Conservation (phyloP, 768 basidiomycete species). For the Termitomyces sp. region DNA sequence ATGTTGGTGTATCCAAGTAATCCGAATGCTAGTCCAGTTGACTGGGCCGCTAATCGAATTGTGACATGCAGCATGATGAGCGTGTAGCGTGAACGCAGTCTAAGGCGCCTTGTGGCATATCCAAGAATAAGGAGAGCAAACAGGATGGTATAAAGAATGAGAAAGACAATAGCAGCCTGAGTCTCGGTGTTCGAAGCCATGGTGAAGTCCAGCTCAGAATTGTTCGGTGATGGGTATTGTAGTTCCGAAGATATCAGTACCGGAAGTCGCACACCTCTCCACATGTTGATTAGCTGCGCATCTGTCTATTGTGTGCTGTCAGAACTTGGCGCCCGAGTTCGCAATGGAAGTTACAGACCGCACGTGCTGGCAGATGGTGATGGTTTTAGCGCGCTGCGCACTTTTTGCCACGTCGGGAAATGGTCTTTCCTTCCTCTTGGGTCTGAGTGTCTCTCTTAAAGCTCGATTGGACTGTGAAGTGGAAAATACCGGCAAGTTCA, state of each 20-base stretch:
- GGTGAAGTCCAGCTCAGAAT: neutral
- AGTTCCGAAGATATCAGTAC: neutral
- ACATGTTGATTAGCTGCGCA: neutral
- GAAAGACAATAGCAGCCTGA: constrained; percentile 26
- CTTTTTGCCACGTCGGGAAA: neutral
- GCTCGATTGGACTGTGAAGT: too few species aligned
- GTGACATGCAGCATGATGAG: constrained; percentile 27
- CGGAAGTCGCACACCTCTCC: neutral
- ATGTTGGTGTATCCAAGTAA: constrained; percentile 23
- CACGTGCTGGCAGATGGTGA: too few species aligned
- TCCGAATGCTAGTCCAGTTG: constrained; percentile 29
- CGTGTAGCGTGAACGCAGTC: constrained; percentile 25
- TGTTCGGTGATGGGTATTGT: neutral
- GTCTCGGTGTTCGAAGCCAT: constrained; percentile 21
- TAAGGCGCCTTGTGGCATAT: constrained; percentile 22
- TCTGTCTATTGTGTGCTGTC: neutral
- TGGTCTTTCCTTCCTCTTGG: neutral
- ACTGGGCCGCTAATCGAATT: constrained; percentile 29
- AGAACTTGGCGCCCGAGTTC: neutral
- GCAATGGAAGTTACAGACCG: neutral
- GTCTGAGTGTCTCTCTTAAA: neutral
- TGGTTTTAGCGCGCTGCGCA: neutral
- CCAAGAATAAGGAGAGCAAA: constrained; percentile 23
- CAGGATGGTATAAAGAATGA: constrained; percentile 26
- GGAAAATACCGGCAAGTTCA: too few species aligned